These are phyloP conservation scores for Austroboletus rostrupii DNA, from an alignment of 1,284 basidiomycete genomes.

Conservation along the genomic window DNA sequence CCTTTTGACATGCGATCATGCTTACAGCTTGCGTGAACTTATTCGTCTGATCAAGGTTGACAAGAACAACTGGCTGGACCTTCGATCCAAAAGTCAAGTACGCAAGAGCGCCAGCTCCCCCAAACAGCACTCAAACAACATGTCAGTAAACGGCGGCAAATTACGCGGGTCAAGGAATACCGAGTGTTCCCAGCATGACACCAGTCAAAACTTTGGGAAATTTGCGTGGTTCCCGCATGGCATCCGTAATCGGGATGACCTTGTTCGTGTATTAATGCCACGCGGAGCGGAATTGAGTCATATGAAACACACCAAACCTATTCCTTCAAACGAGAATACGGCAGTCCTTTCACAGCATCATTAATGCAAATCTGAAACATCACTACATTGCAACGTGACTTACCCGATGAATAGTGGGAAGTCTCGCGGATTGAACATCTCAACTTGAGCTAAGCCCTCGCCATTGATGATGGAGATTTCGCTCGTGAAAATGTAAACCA, in stretches of 20 bases:
- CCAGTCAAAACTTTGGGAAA: conserved; percentile 87
- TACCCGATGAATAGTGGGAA: conserved; percentile 93
- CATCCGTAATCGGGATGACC: conserved; percentile 95
- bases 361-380: conserved; percentile 1
- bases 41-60: conserved; percentile 85
- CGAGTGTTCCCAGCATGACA: conserved; percentile 82
- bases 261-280: conserved; percentile 23
- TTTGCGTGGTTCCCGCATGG: conserved; percentile 91
- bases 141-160: conserved; percentile 8
- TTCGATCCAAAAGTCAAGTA: conserved; percentile 88
- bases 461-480: conserved; percentile 68
- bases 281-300: neutral
- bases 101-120: conserved; percentile 83
- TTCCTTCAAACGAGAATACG: conserved; percentile 98
- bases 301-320: conserved; percentile 72
- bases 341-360: conserved; percentile 63
- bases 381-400: conserved; percentile 22
- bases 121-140: conserved; percentile 66
- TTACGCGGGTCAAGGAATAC: conserved; percentile 35
- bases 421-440: conserved; percentile 83
- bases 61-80: conserved; percentile 91
- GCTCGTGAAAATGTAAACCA: conserved; percentile 82
- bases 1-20: conserved; percentile 11
- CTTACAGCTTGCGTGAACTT: conserved; percentile 85
- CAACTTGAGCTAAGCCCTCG: conserved; percentile 77